Evolutionary conservation across 495 filamentous ascomycete species (phyloP), one percentile per base, ranked within the genome.

Genomic region (Collariella sp.): DNA sequence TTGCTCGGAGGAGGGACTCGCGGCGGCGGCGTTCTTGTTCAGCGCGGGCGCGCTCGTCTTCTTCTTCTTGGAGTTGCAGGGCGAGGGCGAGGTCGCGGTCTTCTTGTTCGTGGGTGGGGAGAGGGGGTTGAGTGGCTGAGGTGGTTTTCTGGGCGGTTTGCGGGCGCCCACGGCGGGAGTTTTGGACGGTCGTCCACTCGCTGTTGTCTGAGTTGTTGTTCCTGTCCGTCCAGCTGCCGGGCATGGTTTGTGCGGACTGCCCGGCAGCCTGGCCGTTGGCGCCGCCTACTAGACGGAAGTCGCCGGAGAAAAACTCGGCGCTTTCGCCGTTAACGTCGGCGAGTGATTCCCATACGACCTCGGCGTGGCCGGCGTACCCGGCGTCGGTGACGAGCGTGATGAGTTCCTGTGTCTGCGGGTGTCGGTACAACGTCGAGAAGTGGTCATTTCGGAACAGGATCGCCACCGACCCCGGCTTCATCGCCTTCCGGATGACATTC

Each of bases 361-460:
- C 93, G 24, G 89, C 86, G 63, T 95, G 89, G 15, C 76, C 77
- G 7, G 87, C 83, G 61, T 91, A 98, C 15, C 93, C 93, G 13
- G 86, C 85, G 69, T 98, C 93, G 9, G 93, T 98, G 22, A 98
- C 89, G 16, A 97, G 67, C 0, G 85, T 87, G 52, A 86, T 77
- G 0, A 98, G 76, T 56, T 83, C 77, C 4, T 77, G 67, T 0
- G 86, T 85, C 26, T 80, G 72, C 0, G 89, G 89, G 56, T 93
- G 72, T 54, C 89, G 83, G 66, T 96, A 95, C 0, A 98, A 64
- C 0, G 93, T 97, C 26, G 85, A 85, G 64, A 98, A 98, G 69
- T 98, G 93, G 61, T 97, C 91, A 57, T 98, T 98, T 31, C 93
- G 81, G 72, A 98, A 98, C 2, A 97, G 69, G 45, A 98, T 97